Evolutionary conservation across 352 stramenopile species (phyloP).

Genomic region (Globisporangium cylindrosporum): DNA sequence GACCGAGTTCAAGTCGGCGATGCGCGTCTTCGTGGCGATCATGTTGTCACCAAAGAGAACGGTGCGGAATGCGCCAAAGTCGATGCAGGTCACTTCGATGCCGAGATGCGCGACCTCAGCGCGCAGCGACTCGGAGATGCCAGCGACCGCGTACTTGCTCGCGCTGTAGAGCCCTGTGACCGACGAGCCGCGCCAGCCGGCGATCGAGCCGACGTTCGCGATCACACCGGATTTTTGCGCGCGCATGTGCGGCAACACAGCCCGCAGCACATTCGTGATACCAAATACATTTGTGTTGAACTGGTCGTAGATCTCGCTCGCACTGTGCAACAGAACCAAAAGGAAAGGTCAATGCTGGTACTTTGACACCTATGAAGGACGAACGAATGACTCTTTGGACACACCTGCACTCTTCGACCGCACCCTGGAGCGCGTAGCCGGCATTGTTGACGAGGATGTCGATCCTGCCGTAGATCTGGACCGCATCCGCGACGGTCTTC

Average conservation of each 20-base stretch:
- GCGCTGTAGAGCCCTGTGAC: slow-evolving; percentile 25
- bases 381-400: background rate
- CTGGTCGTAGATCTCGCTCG: slow-evolving; percentile 21
- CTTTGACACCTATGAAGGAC: background rate
- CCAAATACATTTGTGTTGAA: slow-evolving; percentile 38
- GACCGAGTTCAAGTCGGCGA: slow-evolving; percentile 18
- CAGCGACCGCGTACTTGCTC: slow-evolving; percentile 29
- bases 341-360: background rate
- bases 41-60: slow-evolving; percentile 26
- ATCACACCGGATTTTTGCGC: slow-evolving; percentile 27
- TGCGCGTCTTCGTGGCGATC: slow-evolving; percentile 16
- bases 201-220: slow-evolving; percentile 29
- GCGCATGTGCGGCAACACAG: slow-evolving; percentile 32
- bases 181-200: slow-evolving; percentile 16
- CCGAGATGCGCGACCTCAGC: slow-evolving; percentile 25
- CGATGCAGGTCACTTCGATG: slow-evolving; percentile 43
- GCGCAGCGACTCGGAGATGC: slow-evolving; percentile 24
- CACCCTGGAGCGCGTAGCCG: slow-evolving; percentile 37
- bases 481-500: slow-evolving; percentile 26
- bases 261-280: slow-evolving; percentile 20
- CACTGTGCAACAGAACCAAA: background rate
- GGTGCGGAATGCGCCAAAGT: slow-evolving; percentile 45
- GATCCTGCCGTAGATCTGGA: slow-evolving; percentile 40
- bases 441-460: slow-evolving; percentile 58
- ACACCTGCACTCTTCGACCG: slow-evolving; percentile 41